Evolutionary conservation across 805 yeast genomes (phyloP).

Genomic region (Saturnispora sanitii): DNA sequence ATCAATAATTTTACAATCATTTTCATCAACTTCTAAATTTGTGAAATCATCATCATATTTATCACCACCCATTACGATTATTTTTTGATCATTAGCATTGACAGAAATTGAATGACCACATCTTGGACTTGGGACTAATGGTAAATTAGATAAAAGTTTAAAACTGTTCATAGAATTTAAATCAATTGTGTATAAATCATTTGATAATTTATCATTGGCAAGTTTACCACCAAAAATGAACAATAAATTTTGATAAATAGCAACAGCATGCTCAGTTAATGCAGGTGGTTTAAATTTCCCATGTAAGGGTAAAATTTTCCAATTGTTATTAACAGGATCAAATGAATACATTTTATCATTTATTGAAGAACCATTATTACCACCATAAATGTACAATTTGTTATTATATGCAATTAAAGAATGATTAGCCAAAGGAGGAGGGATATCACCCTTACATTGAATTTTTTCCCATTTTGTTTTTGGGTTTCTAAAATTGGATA

Average conservation of each 20-base stretch:
- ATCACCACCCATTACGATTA: constrained; percentile 90
- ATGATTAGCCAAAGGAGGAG: constrained; percentile 87
- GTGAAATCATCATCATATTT: constrained; percentile 47
- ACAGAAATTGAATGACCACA: constrained; percentile 87
- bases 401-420: constrained; percentile 74
- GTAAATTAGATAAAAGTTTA: constrained; percentile 33
- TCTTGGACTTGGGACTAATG: constrained; percentile 62
- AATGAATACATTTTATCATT: constrained; percentile 72
- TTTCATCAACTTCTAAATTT: constrained; percentile 15
- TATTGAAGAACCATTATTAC: constrained; percentile 60
- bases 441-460: constrained; percentile 36
- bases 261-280: constrained; percentile 83
- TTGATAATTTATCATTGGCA: constrained; percentile 55
- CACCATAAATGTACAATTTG: constrained; percentile 84
- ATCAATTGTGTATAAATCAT: constrained; percentile 65
- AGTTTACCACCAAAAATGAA: constrained; percentile 88
- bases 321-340: constrained; percentile 56
- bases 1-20: constrained; percentile 17
- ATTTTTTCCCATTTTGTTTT: constrained; percentile 77
- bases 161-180: constrained; percentile 66
- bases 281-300: constrained; percentile 66
- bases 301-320: constrained; percentile 63
- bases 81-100: constrained; percentile 51
- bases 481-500: constrained; percentile 75
- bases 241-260: constrained; percentile 67